A percentile compares a stretch with the other conserved stretches of the same genome.
These are phyloP conservation scores for Cordyceps cateniannulata DNA, from an alignment of 2,329 filamentous ascomycete species.

Conservation along the genomic window DNA sequence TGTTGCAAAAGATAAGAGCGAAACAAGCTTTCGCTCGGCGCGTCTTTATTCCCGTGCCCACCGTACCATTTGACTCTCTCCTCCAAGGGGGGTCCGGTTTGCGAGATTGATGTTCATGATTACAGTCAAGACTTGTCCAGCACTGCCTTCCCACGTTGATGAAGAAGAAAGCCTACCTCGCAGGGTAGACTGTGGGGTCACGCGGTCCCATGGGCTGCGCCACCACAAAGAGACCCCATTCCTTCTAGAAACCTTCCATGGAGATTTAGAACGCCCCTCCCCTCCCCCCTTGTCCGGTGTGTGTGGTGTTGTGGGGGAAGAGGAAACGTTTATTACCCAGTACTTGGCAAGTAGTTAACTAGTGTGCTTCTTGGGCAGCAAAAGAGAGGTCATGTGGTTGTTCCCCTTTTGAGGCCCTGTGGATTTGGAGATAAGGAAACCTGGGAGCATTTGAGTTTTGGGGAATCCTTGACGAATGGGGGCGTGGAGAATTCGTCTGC, in stretches of 20 bases:
- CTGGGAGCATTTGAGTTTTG: too few species aligned
- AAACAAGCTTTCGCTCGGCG: background rate
- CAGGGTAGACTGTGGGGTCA: background rate
- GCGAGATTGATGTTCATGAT: too few species aligned
- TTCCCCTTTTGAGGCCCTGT: too few species aligned
- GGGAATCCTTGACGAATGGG: background rate
- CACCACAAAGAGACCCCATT: conserved; percentile 11
- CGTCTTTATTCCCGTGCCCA: background rate
- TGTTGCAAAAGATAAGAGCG: background rate
- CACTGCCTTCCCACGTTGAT: too few species aligned
- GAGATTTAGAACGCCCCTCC: background rate
- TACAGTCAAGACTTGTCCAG: too few species aligned
- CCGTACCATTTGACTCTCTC: too few species aligned
- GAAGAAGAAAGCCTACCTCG: too few species aligned
- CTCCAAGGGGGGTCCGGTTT: too few species aligned
- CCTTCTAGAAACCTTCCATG: conserved; percentile 29
- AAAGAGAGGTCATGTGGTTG: background rate
- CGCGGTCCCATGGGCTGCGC: background rate
- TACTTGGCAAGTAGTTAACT: background rate
- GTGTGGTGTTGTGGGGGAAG: background rate
- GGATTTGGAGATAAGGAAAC: too few species aligned
- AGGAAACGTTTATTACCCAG: background rate
- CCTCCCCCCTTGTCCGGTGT: too few species aligned
- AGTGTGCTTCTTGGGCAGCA: background rate
- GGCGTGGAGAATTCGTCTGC: conserved; percentile 1